Evolutionary conservation across 139 green algal genomes (phyloP), one percentile per base, ranked within the genome.

Genomic region (Desmodesmus armatus): DNA sequence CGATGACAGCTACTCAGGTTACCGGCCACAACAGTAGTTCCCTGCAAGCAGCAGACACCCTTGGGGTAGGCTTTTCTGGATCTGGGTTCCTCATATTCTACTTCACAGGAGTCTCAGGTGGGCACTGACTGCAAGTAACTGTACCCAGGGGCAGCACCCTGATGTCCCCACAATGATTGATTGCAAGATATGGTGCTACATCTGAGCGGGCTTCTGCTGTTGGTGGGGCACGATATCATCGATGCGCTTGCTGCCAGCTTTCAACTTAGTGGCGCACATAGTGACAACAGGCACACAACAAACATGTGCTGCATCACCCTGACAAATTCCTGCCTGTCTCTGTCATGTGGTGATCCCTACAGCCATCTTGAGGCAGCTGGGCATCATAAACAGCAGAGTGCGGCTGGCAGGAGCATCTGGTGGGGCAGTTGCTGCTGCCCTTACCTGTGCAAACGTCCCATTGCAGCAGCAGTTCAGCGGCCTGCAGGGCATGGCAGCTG

Each of bases 51-150:
- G 60, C 78, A 4, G 19, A 53, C 53, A 82, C 53, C 3, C 75
- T 82, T 17, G 75, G 75, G 2, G 27, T 82, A 13, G 75, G 75
- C 17, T 70, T 82, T 25, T 71, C 53, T 35, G 75, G 75, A 9
- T 71, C 53, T 44, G 75, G 75, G 19, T 82, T 82, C 53, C 75
- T 82, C 13, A 51, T 82, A 6, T 62, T 82, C 35, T 82, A 33
- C 27, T 13, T 27, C 15, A n/a, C n/a, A n/a, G n/a, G n/a, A n/a
- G n/a, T n/a, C n/a, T n/a, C n/a, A n/a, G n/a, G n/a, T n/a, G n/a
- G n/a, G n/a, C n/a, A n/a, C n/a, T n/a, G n/a, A n/a, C n/a, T n/a
- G n/a, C n/a, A n/a, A n/a, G n/a, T n/a, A n/a, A n/a, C n/a, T n/a
- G n/a, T n/a, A n/a, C n/a, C n/a, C n/a, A n/a, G n/a, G n/a, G n/a